Base-by-base conservation (phyloP, 768 basidiomycete species). In the Cyathus striatus region DNA sequence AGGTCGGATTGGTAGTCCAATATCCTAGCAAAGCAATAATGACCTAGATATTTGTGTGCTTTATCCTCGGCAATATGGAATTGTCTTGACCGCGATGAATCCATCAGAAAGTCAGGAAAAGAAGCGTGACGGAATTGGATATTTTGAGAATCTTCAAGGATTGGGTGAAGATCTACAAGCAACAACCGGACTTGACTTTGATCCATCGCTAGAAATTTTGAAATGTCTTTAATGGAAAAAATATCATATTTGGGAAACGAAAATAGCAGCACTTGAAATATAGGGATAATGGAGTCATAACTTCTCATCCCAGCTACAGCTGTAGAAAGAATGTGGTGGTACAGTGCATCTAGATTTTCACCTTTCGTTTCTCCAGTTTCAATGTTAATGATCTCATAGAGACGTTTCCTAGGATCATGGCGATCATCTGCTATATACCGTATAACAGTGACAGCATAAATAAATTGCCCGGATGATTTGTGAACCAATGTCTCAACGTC, bases 391-490 rank as follows among this genome's bases (percentile, higher is more conserved):
- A 30, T 30, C 27, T 30, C 27, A 7, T n/a, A 7, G 27, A 30
- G 27, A 7, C 27, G 27, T 9, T 30, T n/a, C 7, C n/a, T 30
- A 9, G 27, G 27, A 30, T 30, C 9, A 30, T 30, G n/a, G 7
- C n/a, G 9, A 30, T 7, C 9, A n/a, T 30, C 36, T 20, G 14
- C 56, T 26, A 64, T 47, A 39, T 58, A 60, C 36, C 50, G 52
- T 25, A 61, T 52, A 7, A 60, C 55, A 2, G 59, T 55, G 1
- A 52, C 49, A 1, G 60, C 57, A 40, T 62, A 64, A 6, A 59
- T 53, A 30, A 54, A 64, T 26, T 59, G 57, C 0, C 62, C 62
- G 1, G 53, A 49, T 10, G 59, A 49, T 9, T 52, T 44, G 5
- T 23, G n/a, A 22, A 51, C 38, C n/a, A 52, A 44, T 10, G 7